phyloP scores from a whole-genome alignment of 2,329 filamentous ascomycete genomes.

The Aspergillus ochraceus region DNA sequence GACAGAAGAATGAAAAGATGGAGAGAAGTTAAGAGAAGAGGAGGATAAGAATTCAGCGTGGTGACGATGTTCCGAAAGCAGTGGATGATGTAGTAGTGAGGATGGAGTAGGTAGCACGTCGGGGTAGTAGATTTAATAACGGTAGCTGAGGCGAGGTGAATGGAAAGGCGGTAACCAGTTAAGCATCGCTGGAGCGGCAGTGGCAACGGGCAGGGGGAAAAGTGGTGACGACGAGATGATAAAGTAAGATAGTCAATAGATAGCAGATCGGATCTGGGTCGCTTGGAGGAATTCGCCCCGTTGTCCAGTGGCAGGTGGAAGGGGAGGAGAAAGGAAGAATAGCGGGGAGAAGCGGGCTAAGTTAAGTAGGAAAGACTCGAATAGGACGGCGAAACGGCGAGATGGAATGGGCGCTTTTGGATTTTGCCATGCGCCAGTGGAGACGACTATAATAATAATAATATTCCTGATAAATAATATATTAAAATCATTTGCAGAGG shows the following conservation, averaged over 20 bases:
- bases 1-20: background rate
- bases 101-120: background rate
- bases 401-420: slow-evolving; percentile 9
- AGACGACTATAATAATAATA: slow-evolving; percentile 2
- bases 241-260: background rate
- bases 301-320: background rate
- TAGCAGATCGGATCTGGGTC: background rate
- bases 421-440: slow-evolving; percentile 20
- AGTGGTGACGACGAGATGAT: slow-evolving; percentile 3
- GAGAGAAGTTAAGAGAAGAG: background rate
- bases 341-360: background rate
- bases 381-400: background rate
- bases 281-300: background rate
- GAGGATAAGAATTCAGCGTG: background rate
- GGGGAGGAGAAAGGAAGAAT: background rate
- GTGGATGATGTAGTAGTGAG: background rate
- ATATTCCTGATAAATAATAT: background rate
- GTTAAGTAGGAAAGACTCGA: background rate
- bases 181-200: slow-evolving; percentile 14
- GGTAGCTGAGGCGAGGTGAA: slow-evolving; percentile 1
- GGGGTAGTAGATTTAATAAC: background rate
- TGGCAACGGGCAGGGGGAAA: slow-evolving; percentile 14
- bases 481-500: slow-evolving; percentile 1
- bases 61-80: background rate
- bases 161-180: background rate